Evolutionary conservation across 1,139 yeast genomes (phyloP), one percentile per base, ranked within the genome.

Genomic region (Yamadazyma triangularis): DNA sequence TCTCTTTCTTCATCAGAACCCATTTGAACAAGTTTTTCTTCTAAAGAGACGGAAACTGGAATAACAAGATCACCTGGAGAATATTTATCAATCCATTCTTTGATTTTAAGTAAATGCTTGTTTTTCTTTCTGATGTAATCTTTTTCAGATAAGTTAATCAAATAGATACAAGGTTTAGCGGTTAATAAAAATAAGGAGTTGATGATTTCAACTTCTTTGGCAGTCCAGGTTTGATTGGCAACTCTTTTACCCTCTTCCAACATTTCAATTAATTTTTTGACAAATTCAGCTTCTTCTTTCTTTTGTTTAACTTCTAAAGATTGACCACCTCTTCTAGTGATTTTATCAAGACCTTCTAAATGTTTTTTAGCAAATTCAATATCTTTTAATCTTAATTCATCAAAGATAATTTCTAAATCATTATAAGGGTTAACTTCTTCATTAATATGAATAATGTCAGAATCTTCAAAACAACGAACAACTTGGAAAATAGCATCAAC

Each of bases 401-500:
- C 87, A 48, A 75, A 75, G 54, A 93, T 87, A 54, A 91, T 89
- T 47, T 87, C 95, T 64, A 93, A 78, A 65, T 91, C 99, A 56
- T 95, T 86, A 35, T 76, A 80, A 42, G 99, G 98, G 63, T 91
- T 82, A 41, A 91, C 98, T 58, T 89, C 97, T 62, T 96, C 96
- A 66, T 89, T 96, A 51, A 91, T 86, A 63, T 91, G 99, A 50
- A 89, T 89, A 52, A 91, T 91, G 53, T 91, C 99, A 32, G 97
- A 93, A 61, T 91, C 98, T 57, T 91, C 98, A 53, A 91, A 91
- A 66, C 95, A 84, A 72, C 99, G 83, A 36, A 91, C 97, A 47
- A 91, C 95, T 67, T 93, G 98, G 72, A 85, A 91, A 53, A 91
- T 80, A 44, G 97, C 95, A 73, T 91, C 98, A 41, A 91, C 98